Evolutionary conservation across 495 filamentous ascomycete genomes (phyloP).

Genomic region (Penicillium cosmopolitanum): DNA sequence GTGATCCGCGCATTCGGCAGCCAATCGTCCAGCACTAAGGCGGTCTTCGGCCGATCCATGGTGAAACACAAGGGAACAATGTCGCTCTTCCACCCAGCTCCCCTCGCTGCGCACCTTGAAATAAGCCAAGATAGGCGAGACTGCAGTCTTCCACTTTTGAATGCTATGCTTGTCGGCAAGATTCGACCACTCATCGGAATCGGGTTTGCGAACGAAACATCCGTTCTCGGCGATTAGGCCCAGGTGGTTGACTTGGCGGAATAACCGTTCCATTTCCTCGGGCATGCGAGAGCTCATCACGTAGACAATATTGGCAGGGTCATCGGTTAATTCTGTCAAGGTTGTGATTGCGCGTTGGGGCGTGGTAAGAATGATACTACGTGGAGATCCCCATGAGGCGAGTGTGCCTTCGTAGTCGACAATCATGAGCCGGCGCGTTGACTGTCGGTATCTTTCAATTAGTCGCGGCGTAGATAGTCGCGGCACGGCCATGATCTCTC

Average conservation of each 20-base stretch:
- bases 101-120: slow-evolving; percentile 87
- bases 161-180: slow-evolving; percentile 71
- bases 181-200: slow-evolving; percentile 69
- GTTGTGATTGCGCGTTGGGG: slow-evolving; percentile 81
- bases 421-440: slow-evolving; percentile 75
- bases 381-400: slow-evolving; percentile 78
- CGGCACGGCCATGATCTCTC: slow-evolving; percentile 82
- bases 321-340: slow-evolving; percentile 75
- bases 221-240: slow-evolving; percentile 93
- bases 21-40: slow-evolving; percentile 70
- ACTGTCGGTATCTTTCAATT: slow-evolving; percentile 62
- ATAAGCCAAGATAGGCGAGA: slow-evolving; percentile 77
- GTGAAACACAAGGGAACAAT: slow-evolving; percentile 86
- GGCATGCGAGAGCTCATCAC: slow-evolving; percentile 87
- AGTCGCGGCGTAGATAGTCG: slow-evolving; percentile 71
- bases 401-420: slow-evolving; percentile 92
- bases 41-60: slow-evolving; percentile 81
- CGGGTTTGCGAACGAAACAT: slow-evolving; percentile 77
- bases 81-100: slow-evolving; percentile 80
- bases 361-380: slow-evolving; percentile 77
- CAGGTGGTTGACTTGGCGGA: slow-evolving; percentile 74
- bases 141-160: slow-evolving; percentile 74
- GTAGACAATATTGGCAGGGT: slow-evolving; percentile 83
- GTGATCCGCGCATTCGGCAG: slow-evolving; percentile 84
- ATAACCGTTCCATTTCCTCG: slow-evolving; percentile 84